phyloP scores from a whole-genome alignment of 1,284 basidiomycete genomes.

The Gymnopus androsaceus region DNA sequence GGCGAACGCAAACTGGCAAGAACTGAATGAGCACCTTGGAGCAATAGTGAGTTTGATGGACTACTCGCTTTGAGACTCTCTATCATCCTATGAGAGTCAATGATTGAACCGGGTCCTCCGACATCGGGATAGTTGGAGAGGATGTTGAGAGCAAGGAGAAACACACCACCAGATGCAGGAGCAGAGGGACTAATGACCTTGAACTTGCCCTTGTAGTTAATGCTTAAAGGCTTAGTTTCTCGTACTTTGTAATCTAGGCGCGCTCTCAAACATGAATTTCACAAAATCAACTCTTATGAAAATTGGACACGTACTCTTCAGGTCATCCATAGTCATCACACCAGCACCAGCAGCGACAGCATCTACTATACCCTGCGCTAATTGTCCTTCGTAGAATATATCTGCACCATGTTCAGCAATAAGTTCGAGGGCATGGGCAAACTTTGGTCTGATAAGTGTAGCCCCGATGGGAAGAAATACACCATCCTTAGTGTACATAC shows the following conservation, averaged over 20 bases:
- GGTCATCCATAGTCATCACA: not conserved
- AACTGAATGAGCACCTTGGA: not conserved
- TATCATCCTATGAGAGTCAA: constrained; percentile 5
- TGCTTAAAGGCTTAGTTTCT: not conserved
- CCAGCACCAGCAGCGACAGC: not conserved
- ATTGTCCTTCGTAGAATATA: constrained; percentile 70
- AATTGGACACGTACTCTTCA: not conserved
- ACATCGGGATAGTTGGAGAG: not conserved
- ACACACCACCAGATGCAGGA: not conserved
- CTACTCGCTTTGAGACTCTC: not conserved
- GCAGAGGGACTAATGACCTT: not conserved
- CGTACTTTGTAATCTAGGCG: not conserved
- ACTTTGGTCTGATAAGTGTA: constrained; percentile 64
- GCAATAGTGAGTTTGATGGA: not conserved
- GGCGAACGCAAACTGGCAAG: not conserved
- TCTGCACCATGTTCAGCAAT: constrained; percentile 71
- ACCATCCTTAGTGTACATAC: constrained; percentile 79
- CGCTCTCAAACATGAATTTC: too few relatives aligned
- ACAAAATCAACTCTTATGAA: not conserved
- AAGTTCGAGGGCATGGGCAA: constrained; percentile 63
- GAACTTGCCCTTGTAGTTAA: not conserved
- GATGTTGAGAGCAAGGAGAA: not conserved
- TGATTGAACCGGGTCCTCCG: not conserved
- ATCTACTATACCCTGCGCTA: not conserved
- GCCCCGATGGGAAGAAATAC: constrained; percentile 73